phyloP scores from a whole-genome alignment of 164 flowering plant species.

The Houttuynia cordata region DNA sequence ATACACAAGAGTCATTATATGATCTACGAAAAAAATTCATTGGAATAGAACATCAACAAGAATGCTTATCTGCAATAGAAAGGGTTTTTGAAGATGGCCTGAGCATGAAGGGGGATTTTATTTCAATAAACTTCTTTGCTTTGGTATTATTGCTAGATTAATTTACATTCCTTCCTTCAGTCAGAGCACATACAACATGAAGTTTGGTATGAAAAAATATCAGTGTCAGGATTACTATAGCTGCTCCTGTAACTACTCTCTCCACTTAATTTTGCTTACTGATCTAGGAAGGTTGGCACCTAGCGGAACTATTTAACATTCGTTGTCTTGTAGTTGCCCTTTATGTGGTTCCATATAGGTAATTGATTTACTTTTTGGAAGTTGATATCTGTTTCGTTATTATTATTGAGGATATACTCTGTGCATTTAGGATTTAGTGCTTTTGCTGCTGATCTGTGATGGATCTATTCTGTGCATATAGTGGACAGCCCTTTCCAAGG shows the following conservation, averaged over 20 bases:
- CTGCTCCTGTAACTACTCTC: background rate
- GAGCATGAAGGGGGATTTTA: slow-evolving; percentile 51
- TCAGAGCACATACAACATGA: background rate
- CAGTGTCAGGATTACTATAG: background rate
- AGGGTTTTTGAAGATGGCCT: slow-evolving; percentile 45
- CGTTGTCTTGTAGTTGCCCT: slow-evolving; percentile 86
- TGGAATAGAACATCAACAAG: slow-evolving; percentile 43
- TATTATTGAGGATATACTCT: too few relatives aligned
- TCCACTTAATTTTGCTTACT: background rate
- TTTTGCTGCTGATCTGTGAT: too few relatives aligned
- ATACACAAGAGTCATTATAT: slow-evolving; percentile 23
- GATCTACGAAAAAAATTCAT: slow-evolving; percentile 29
- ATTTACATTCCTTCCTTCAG: background rate
- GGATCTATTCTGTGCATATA: too few relatives aligned
- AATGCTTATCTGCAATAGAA: slow-evolving; percentile 51
- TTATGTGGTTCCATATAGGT: slow-evolving; percentile 90
- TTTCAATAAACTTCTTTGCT: slow-evolving; percentile 83
- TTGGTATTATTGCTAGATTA: slow-evolving; percentile 33
- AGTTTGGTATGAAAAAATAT: background rate
- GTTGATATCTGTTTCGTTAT: background rate
- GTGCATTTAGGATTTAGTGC: too few relatives aligned
- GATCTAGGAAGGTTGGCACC: slow-evolving; percentile 95
- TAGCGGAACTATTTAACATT: slow-evolving; percentile 72
- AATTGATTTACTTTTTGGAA: background rate
- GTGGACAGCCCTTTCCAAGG: too few relatives aligned